Conservation (phyloP, 441 rosid genomes). For the Eruca vesicaria region DNA sequence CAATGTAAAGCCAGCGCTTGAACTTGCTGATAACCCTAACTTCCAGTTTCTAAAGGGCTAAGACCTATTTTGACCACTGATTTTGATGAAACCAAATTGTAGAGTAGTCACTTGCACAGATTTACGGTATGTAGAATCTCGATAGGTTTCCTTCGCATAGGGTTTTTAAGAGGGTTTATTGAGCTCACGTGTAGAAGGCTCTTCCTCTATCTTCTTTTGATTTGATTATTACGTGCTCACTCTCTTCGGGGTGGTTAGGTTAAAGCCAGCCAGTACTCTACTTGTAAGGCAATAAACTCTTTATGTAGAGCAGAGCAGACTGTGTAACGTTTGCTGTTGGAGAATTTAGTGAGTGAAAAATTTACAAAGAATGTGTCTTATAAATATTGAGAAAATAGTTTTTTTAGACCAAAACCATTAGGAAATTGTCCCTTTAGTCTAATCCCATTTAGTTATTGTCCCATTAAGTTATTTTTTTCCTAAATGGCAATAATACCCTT, state of each 20-base stretch:
- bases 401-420: too few relatives aligned
- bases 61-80: constrained; percentile 29
- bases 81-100: not conserved
- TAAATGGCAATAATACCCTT: too few relatives aligned
- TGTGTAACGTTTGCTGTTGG: not conserved
- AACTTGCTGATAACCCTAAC: constrained; percentile 63
- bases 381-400: too few relatives aligned
- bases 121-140: constrained; percentile 19
- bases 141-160: constrained; percentile 21
- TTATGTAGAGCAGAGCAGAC: not conserved
- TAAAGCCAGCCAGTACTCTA: constrained; percentile 4
- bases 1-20: constrained; percentile 55
- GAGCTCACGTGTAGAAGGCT: constrained; percentile 37
- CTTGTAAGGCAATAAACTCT: constrained; percentile 1
- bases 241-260: constrained; percentile 48
- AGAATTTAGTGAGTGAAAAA: not conserved
- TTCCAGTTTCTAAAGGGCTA: constrained; percentile 75
- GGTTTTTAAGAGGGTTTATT: constrained; percentile 3
- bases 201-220: constrained; percentile 31
- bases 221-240: constrained; percentile 47
- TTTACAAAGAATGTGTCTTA: not conserved
- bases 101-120: constrained; percentile 21
- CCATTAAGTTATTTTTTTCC: too few relatives aligned
- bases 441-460: too few relatives aligned
- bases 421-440: too few relatives aligned